These are phyloP conservation scores for Dactylellina haptotyla DNA, from an alignment of 2,329 filamentous ascomycete species.

Conservation along the genomic window DNA sequence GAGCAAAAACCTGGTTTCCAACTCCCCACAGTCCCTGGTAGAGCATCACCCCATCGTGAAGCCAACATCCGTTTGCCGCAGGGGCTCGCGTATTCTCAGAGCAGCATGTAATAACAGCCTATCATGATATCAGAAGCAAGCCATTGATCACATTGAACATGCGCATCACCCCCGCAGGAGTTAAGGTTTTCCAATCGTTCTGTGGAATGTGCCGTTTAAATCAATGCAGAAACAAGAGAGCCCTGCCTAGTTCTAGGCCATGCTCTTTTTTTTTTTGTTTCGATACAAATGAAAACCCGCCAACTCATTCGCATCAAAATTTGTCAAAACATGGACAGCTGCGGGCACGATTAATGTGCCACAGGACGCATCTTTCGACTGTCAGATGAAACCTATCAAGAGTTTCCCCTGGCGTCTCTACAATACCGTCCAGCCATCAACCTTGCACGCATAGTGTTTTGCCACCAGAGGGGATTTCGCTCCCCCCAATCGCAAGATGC, in stretches of 20 bases:
- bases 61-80: slow-evolving; percentile 27
- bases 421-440: neutral
- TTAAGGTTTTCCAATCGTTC: slow-evolving; percentile 5
- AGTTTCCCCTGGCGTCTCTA: slow-evolving; percentile 43
- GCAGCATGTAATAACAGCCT: slow-evolving; percentile 25
- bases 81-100: neutral
- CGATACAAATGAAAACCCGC: too few relatives aligned
- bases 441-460: too few relatives aligned
- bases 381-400: slow-evolving; percentile 34
- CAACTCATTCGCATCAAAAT: neutral
- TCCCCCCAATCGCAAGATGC: neutral
- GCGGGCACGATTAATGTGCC: slow-evolving; percentile 45
- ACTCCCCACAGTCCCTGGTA: slow-evolving; percentile 29
- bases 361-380: slow-evolving; percentile 43
- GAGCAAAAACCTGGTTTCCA: slow-evolving; percentile 42
- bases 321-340: neutral
- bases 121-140: slow-evolving; percentile 43
- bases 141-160: slow-evolving; percentile 27
- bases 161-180: slow-evolving; percentile 15
- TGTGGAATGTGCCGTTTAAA: slow-evolving; percentile 29
- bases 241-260: neutral
- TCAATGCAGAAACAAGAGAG: neutral
- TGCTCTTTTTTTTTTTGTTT: neutral
- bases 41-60: neutral
- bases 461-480: slow-evolving; percentile 20